These are phyloP conservation scores for Penicillium simplicissimum DNA, from an alignment of 495 filamentous ascomycete species.

Conservation along the genomic window DNA sequence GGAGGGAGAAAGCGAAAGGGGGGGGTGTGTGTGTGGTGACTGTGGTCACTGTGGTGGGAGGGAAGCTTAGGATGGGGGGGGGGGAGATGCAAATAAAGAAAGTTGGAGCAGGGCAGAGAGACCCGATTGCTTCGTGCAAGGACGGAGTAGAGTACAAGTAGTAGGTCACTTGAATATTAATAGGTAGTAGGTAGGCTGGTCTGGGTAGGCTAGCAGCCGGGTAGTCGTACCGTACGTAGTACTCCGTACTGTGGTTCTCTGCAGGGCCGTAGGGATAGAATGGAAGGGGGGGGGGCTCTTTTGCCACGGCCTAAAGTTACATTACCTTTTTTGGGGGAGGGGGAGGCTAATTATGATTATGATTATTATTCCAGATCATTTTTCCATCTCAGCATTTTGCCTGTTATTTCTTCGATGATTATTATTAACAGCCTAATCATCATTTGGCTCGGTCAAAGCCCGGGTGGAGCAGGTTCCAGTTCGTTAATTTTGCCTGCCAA, in stretches of 20 bases:
- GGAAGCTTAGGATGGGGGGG: neutral
- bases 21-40: conserved; percentile 8
- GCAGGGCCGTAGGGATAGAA: conserved; percentile 12
- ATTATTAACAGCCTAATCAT: neutral
- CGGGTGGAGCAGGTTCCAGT: conserved; percentile 8
- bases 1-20: conserved; percentile 1
- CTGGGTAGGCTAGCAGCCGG: neutral
- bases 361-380: neutral
- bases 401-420: too few relatives aligned
- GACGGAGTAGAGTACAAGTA: too few relatives aligned
- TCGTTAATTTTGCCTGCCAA: neutral
- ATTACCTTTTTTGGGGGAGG: conserved; percentile 1
- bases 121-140: neutral
- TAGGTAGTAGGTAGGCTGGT: too few relatives aligned
- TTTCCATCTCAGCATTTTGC: neutral
- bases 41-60: conserved; percentile 9
- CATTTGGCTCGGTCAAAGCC: conserved; percentile 14
- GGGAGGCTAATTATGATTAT: too few relatives aligned
- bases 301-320: conserved; percentile 26
- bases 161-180: too few relatives aligned
- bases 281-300: conserved; percentile 16
- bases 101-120: neutral
- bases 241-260: too few relatives aligned
- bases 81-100: conserved; percentile 1
- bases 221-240: too few relatives aligned